These are phyloP conservation scores for Phoenix dactylifera DNA, from an alignment of 176 grass and related monocot genomes.

Conservation along the genomic window DNA sequence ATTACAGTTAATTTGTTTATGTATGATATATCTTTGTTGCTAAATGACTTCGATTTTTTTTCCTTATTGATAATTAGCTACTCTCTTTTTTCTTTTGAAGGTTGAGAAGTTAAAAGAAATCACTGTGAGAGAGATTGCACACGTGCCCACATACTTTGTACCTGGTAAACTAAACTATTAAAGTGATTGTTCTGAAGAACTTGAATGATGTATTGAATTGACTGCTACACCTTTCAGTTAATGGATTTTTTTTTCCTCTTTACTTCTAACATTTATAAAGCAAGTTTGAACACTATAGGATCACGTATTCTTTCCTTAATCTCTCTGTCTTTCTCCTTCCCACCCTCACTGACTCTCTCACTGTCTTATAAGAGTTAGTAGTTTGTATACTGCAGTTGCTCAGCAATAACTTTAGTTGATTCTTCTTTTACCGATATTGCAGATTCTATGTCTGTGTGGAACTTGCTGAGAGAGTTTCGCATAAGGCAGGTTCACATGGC, in stretches of 20 bases:
- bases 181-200: background rate
- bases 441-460: slow-evolving; percentile 99
- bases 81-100: slow-evolving; percentile 49
- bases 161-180: slow-evolving; percentile 41
- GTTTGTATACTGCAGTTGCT: too few species aligned
- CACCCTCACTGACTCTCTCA: too few species aligned
- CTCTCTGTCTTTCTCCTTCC: too few species aligned
- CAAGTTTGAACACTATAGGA: too few species aligned
- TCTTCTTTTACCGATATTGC: slow-evolving; percentile 25
- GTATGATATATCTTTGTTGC: background rate
- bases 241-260: background rate
- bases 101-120: slow-evolving; percentile 85
- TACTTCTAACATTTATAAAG: too few species aligned
- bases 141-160: slow-evolving; percentile 90
- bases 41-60: slow-evolving; percentile 12
- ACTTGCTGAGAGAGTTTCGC: slow-evolving; percentile 82
- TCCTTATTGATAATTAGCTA: slow-evolving; percentile 3
- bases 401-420: background rate
- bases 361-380: too few species aligned
- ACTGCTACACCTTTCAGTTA: background rate
- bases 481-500: slow-evolving; percentile 99
- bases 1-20: background rate
- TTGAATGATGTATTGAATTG: slow-evolving; percentile 15
- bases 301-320: too few species aligned
- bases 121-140: slow-evolving; percentile 77